Conservation (phyloP, 257 asterid genomes). For the Primulina eburnea region DNA sequence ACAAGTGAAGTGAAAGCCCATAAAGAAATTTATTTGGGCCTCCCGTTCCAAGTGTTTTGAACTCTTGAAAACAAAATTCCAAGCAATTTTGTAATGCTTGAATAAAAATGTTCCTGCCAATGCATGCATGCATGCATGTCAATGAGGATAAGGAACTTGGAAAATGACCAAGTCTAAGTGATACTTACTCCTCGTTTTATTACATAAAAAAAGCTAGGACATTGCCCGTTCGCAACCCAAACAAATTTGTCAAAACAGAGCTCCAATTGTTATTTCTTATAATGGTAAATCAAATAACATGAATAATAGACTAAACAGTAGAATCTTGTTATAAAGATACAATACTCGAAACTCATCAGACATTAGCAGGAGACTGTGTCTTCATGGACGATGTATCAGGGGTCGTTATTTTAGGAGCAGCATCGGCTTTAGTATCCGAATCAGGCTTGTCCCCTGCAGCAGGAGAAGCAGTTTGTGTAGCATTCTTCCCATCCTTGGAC, state of each 20-base stretch:
- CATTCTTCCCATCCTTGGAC: conserved; percentile 31
- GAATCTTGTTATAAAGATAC: not conserved
- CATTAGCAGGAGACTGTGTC: conserved; percentile 27
- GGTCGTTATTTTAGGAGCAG: conserved; percentile 32
- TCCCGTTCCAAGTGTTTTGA: no score
- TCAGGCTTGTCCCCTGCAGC: conserved; percentile 27
- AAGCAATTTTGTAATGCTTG: no score
- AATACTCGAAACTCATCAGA: conserved; percentile 22
- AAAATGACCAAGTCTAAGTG: no score
- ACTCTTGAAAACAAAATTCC: no score
- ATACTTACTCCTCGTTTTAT: no score
- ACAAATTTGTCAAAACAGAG: conserved; percentile 10
- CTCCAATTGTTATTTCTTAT: conserved; percentile 32
- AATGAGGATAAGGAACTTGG: no score
- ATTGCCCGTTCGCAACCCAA: conserved; percentile 12
- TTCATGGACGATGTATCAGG: conserved; percentile 33
- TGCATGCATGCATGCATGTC: no score
- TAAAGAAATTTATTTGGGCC: no score
- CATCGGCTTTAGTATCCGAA: conserved; percentile 25
- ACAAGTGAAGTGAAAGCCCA: no score
- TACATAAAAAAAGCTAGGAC: no score
- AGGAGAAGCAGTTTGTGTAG: conserved; percentile 21
- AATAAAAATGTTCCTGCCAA: no score
- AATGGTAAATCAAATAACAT: conserved; percentile 11
- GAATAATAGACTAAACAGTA: conserved; percentile 11